Base-by-base conservation (phyloP, 2,329 filamentous ascomycete genomes). In the Byssochlamys sp. region DNA sequence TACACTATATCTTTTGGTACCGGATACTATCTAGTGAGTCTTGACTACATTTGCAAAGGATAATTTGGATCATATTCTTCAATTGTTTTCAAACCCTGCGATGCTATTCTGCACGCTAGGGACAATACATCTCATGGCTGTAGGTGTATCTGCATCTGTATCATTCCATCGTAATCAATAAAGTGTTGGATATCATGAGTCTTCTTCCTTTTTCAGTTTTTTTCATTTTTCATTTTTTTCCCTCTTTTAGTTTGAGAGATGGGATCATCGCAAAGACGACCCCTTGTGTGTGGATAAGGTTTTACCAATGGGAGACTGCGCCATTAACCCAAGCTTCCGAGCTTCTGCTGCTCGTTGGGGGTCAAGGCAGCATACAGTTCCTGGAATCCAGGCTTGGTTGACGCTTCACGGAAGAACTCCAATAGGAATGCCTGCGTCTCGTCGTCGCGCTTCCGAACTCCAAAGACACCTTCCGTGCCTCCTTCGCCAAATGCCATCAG, bases 391-490 rank as follows among this genome's bases (percentile, higher is more conserved):
- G 77, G 73, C 62, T 80, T 80, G n/a, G 73, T 70, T 12, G 77
- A 80, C 51, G 79, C 77, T 49, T 77, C 74, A 50, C 75, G 78
- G 75, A 96, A 96, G 76, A 95, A 96, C 12, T 91, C 84, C 1
- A 84, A 81, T 52, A 97, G 78, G 71, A 90, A 96, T 3, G 82
- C 83, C 70, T 95, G 90, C 6, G 91, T 96, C 78, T 96, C 91
- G 68, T 96, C 90, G 69, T 97, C 92, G 33, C 86, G 83, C 67
- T 87, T 84, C 55, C 91, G 84, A 56, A 73, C 73, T 2, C 70
- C 71, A 52, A 75, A 75, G 0, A 77, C 75, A 2, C 72, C 71
- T 53, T 80, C 81, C 1, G 78, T 77, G 0, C 76, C 79, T 2
- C 69, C 72, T 14, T 80, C 80, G 51, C 84, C 82, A 66, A 83